A percentile compares a stretch with the other conserved stretches of the same genome.
phyloP scores from a whole-genome alignment of 306 rosid genomes.

The Dalbergia cultrata region DNA sequence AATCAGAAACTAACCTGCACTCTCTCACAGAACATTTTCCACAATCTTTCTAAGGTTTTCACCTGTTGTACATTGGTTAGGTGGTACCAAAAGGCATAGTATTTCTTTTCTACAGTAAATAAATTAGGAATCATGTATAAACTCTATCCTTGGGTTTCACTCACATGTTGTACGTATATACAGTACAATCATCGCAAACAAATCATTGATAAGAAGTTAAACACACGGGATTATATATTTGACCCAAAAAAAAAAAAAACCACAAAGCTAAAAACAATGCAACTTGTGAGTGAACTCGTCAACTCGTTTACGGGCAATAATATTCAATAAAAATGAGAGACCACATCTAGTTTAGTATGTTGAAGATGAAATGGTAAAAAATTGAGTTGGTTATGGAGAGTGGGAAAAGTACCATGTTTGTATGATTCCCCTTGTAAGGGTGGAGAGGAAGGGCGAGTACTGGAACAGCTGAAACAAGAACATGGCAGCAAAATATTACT shows the following conservation, averaged over 20 bases:
- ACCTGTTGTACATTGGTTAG: slow-evolving; percentile 52
- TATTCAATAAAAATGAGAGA: too few relatives aligned
- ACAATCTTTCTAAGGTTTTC: slow-evolving; percentile 49
- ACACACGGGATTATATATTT: neutral
- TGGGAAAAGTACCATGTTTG: slow-evolving; percentile 43
- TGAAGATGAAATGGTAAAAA: too few relatives aligned
- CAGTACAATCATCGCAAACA: neutral
- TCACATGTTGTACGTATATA: neutral
- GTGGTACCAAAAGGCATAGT: slow-evolving; percentile 24
- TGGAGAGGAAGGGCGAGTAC: slow-evolving; percentile 20
- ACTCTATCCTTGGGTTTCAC: neutral
- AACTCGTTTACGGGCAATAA: too few relatives aligned
- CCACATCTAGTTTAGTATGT: too few relatives aligned
- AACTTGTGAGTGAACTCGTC: neutral
- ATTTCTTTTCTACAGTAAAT: slow-evolving; percentile 23
- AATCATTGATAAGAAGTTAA: neutral
- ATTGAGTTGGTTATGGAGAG: neutral
- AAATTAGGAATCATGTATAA: neutral
- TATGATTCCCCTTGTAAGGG: neutral
- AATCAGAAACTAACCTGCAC: slow-evolving; percentile 56
- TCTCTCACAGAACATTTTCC: slow-evolving; percentile 55
- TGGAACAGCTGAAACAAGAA: slow-evolving; percentile 4
- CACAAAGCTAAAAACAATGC: too few relatives aligned
- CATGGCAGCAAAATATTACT: neutral
- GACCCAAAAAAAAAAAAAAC: neutral